These are phyloP conservation scores for Aquilaria yunnanensis DNA, from an alignment of 345 rosid genomes.

Conservation along the genomic window DNA sequence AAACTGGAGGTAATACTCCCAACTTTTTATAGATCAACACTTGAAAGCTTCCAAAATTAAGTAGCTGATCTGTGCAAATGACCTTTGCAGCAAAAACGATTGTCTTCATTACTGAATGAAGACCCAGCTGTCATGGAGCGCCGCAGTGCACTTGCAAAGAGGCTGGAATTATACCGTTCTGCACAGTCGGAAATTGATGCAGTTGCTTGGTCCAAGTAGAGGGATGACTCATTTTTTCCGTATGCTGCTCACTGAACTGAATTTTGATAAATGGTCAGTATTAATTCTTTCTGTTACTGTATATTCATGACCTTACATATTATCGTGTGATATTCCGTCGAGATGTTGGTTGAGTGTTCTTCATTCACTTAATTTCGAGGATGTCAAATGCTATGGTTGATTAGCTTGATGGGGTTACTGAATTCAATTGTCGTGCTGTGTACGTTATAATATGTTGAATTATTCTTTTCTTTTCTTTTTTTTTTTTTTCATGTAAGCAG, in stretches of 20 bases:
- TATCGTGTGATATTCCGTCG: conserved; percentile 4
- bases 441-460: neutral
- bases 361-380: too few species aligned
- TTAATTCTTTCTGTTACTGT: too few species aligned
- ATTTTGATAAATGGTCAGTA: too few species aligned
- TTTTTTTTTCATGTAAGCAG: neutral
- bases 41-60: neutral
- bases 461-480: neutral
- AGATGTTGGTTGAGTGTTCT: neutral
- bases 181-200: conserved; percentile 91
- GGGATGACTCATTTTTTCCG: neutral
- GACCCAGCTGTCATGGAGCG: conserved; percentile 99
- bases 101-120: conserved; percentile 82
- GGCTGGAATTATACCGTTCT: conserved; percentile 84
- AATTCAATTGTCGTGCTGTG: too few species aligned
- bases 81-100: conserved; percentile 60
- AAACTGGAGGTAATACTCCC: conserved; percentile 59
- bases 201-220: conserved; percentile 94
- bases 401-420: too few species aligned
- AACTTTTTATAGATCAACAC: neutral
- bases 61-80: conserved; percentile 1
- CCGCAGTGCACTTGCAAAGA: conserved; percentile 69
- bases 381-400: too few species aligned
- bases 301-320: neutral
- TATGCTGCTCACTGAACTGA: too few species aligned